A percentile compares a stretch with the other conserved stretches of the same genome.
phyloP scores from a whole-genome alignment of 2,329 filamentous ascomycete species.

The Trichoderma endophyticum region DNA sequence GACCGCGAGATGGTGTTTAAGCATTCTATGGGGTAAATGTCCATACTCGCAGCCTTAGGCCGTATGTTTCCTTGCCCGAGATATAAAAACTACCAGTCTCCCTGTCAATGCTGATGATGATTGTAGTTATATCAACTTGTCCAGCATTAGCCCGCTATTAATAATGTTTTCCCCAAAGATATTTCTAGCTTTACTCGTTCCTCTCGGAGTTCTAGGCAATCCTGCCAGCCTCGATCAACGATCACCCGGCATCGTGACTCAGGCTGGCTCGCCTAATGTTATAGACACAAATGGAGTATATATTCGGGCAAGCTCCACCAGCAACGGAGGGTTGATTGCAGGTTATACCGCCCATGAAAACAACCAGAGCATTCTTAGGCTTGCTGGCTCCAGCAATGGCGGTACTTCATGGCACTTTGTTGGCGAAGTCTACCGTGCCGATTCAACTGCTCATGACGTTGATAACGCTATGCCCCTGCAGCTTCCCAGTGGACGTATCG shows the following conservation, averaged over 20 bases:
- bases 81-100: not conserved
- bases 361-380: not conserved
- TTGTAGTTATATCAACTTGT: not conserved
- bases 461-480: constrained; percentile 35
- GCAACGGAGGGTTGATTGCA: not conserved
- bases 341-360: not conserved
- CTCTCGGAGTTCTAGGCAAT: not conserved
- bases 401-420: not conserved
- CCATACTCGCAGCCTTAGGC: not conserved
- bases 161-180: not conserved
- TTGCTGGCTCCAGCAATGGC: not conserved
- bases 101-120: not conserved
- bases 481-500: constrained; percentile 35
- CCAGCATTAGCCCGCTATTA: not conserved
- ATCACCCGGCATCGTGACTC: not conserved
- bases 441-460: not conserved
- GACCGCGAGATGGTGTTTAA: not conserved
- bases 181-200: not conserved
- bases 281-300: not conserved
- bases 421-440: not conserved
- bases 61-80: not conserved
- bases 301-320: not conserved
- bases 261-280: not conserved
- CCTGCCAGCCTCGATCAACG: not conserved
- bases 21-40: not conserved